A percentile compares a stretch with the other conserved stretches of the same genome.
phyloP scores from a whole-genome alignment of 306 rosid genomes.

The Delonix regia region DNA sequence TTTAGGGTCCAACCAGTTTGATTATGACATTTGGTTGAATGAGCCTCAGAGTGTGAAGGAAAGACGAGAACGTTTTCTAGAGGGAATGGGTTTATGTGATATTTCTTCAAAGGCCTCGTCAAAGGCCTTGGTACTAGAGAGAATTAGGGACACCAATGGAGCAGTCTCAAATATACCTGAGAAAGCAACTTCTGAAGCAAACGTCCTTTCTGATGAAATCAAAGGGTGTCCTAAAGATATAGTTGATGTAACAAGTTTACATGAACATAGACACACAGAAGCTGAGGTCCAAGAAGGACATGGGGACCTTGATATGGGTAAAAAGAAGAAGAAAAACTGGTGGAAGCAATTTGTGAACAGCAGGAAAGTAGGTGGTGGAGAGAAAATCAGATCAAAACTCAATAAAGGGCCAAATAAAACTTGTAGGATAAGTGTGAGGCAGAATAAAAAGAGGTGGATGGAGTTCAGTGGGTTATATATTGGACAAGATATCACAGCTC shows the following conservation, averaged over 20 bases:
- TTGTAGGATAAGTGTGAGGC: slow-evolving; percentile 51
- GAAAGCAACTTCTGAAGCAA: slow-evolving; percentile 31
- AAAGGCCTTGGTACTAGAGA: slow-evolving; percentile 24
- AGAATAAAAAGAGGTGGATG: slow-evolving; percentile 60
- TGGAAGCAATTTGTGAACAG: slow-evolving; percentile 56
- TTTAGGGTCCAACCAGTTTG: slow-evolving; percentile 31
- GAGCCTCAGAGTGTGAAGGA: slow-evolving; percentile 78
- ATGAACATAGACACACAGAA: slow-evolving; percentile 30
- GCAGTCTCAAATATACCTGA: slow-evolving; percentile 46
- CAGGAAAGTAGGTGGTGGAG: slow-evolving; percentile 25
- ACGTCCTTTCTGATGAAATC: slow-evolving; percentile 27
- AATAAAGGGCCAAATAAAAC: slow-evolving; percentile 14
- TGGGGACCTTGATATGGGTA: slow-evolving; percentile 28
- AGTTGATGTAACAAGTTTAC: slow-evolving; percentile 28
- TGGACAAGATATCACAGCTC: slow-evolving; percentile 82
- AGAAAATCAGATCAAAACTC: slow-evolving; percentile 37
- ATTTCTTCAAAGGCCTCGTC: slow-evolving; percentile 37
- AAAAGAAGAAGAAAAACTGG: slow-evolving; percentile 56
- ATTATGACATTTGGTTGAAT: slow-evolving; percentile 68
- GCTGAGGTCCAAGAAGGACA: slow-evolving; percentile 42
- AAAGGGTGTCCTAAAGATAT: slow-evolving; percentile 25
- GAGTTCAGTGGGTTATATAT: slow-evolving; percentile 67
- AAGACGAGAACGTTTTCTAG: slow-evolving; percentile 65
- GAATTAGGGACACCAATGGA: slow-evolving; percentile 52
- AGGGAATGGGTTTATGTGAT: slow-evolving; percentile 58